These are phyloP conservation scores for Pulveroboletus frians DNA, from an alignment of 768 basidiomycete species.

Conservation along the genomic window DNA sequence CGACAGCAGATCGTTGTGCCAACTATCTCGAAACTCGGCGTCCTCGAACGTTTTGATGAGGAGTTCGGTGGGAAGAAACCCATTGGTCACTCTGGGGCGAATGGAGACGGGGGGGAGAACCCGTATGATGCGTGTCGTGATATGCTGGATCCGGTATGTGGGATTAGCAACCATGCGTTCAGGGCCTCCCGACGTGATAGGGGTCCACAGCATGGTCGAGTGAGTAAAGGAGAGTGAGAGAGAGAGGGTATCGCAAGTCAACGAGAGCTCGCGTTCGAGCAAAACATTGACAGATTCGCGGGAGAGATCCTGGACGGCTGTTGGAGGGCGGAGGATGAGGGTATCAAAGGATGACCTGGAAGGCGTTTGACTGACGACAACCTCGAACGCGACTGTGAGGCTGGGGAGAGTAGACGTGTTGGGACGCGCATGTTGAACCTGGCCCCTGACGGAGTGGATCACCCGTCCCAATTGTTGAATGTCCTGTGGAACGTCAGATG, in stretches of 20 bases:
- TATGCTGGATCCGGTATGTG: constrained; percentile 10
- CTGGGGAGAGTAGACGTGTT: constrained; percentile 17
- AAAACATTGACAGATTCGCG: constrained; percentile 4
- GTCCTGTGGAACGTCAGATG: constrained; percentile 9
- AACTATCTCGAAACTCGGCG: constrained; percentile 12
- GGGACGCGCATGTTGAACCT: not conserved
- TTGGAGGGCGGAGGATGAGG: constrained; percentile 14
- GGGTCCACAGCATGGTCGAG: constrained; percentile 18
- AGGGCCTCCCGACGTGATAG: not conserved
- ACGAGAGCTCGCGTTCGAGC: constrained; percentile 12
- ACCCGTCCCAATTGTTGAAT: constrained; percentile 13
- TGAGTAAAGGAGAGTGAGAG: constrained; percentile 21
- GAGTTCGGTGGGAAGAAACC: constrained; percentile 17
- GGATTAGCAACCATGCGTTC: constrained; percentile 7
- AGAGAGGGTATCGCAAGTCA: constrained; percentile 16
- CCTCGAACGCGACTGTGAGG: constrained; percentile 20
- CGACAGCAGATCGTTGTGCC: constrained; percentile 20
- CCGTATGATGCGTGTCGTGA: constrained; percentile 21
- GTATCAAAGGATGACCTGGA: constrained; percentile 5
- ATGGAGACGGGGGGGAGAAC: constrained; percentile 7
- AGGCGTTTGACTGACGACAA: constrained; percentile 2
- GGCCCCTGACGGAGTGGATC: constrained; percentile 8
- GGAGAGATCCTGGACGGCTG: constrained; percentile 1
- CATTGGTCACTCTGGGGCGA: constrained; percentile 3
- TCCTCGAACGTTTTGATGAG: constrained; percentile 20